Percentiles rank a stretch among this genome's conserved stretches.
These are phyloP conservation scores for Grammothele lineata DNA, from an alignment of 768 basidiomycete genomes.

Conservation along the genomic window DNA sequence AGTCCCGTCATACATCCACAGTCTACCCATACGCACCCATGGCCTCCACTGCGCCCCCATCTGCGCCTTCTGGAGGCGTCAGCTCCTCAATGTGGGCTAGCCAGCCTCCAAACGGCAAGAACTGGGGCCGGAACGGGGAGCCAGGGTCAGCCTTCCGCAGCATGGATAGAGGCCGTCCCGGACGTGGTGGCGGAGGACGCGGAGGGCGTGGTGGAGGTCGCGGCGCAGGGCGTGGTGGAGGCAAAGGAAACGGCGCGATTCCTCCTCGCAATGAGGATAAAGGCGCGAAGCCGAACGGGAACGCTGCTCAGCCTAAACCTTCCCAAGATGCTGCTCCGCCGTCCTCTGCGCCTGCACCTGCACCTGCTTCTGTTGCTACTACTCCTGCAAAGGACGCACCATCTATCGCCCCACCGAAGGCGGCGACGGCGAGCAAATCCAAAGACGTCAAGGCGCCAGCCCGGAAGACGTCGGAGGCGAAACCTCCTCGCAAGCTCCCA, in stretches of 20 bases:
- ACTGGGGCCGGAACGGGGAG: conserved; percentile 22
- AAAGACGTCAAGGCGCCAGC: conserved; percentile 13
- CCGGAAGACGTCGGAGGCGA: conserved; percentile 12
- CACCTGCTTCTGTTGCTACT: conserved; percentile 1
- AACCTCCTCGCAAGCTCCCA: conserved; percentile 16
- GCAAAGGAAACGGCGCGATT: conserved; percentile 23
- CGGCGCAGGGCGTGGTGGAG: conserved; percentile 27
- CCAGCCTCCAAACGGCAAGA: conserved; percentile 12
- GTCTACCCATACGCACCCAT: too few relatives aligned
- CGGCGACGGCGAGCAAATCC: conserved; percentile 4
- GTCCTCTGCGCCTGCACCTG: conserved; percentile 2
- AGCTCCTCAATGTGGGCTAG: conserved; percentile 21
- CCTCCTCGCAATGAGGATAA: conserved; percentile 19
- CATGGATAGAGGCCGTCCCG: conserved; percentile 12
- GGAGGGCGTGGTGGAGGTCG: conserved; percentile 29
- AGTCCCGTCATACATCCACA: too few relatives aligned
- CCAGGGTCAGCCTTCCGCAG: conserved; percentile 23
- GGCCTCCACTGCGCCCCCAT: conserved; percentile 20
- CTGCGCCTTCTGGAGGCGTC: conserved; percentile 15
- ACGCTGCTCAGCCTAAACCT: conserved; percentile 7
- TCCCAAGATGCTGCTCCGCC: conserved; percentile 17
- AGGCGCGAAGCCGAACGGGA: conserved; percentile 5
- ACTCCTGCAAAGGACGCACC: conserved; percentile 1
- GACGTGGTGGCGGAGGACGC: conserved; percentile 27
- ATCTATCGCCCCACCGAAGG: neutral